Conservation (phyloP, 805 yeast species). For the Komagataella populi region DNA sequence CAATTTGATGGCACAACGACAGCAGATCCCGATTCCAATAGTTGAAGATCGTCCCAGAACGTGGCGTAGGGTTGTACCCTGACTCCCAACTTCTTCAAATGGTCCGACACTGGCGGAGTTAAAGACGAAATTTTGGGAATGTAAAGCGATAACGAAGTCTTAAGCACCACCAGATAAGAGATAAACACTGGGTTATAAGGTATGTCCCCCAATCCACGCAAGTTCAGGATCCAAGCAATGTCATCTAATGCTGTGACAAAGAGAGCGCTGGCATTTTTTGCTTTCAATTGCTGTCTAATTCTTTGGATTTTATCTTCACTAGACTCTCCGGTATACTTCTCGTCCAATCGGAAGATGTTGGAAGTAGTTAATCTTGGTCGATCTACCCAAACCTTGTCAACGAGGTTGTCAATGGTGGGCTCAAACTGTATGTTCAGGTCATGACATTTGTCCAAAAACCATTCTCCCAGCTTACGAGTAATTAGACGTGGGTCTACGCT, state of each 20-base stretch:
- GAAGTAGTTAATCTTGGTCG: conserved; percentile 15
- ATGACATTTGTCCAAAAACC: conserved; percentile 18
- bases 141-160: conserved; percentile 32
- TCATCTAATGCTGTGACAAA: conserved; percentile 68
- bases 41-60: conserved; percentile 37
- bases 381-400: conserved; percentile 54
- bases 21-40: conserved; percentile 4
- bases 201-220: conserved; percentile 62
- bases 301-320: conserved; percentile 17
- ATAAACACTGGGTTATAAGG: conserved; percentile 74
- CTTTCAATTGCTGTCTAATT: conserved; percentile 10
- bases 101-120: background rate
- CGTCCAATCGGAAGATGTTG: conserved; percentile 18
- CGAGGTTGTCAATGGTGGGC: conserved; percentile 47
- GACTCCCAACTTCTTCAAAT: conserved; percentile 5
- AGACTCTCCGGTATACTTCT: conserved; percentile 22
- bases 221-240: conserved; percentile 74
- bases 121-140: conserved; percentile 12
- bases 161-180: conserved; percentile 30
- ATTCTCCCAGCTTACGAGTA: conserved; percentile 31
- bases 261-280: conserved; percentile 26
- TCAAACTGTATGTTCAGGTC: conserved; percentile 28
- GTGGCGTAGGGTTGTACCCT: conserved; percentile 33
- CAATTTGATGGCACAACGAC: conserved; percentile 4
- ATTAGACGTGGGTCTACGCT: conserved; percentile 80